These are phyloP conservation scores for Phylloporus arenicola DNA, from an alignment of 768 basidiomycete genomes.

Conservation along the genomic window DNA sequence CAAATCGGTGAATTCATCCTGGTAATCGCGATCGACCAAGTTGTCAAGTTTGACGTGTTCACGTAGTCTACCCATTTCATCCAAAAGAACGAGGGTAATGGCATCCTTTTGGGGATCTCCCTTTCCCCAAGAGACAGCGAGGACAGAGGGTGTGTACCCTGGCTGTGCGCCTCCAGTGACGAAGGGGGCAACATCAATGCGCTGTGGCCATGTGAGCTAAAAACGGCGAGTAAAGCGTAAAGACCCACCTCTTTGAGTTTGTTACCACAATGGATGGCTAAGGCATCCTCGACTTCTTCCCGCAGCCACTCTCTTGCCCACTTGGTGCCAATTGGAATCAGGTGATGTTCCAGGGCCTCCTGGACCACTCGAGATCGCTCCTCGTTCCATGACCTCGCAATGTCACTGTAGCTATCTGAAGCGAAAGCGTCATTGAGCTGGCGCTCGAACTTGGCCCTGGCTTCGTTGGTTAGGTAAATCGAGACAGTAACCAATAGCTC, in stretches of 20 bases:
- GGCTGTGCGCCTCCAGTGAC: conserved; percentile 52
- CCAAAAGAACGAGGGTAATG: conserved; percentile 78
- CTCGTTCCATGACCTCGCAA: conserved; percentile 87
- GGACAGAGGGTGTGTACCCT: conserved; percentile 71
- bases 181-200: conserved; percentile 79
- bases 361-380: conserved; percentile 74
- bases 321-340: conserved; percentile 80
- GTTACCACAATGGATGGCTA: conserved; percentile 63
- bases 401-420: conserved; percentile 79
- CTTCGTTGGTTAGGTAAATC: conserved; percentile 59
- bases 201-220: conserved; percentile 40
- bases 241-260: conserved; percentile 64
- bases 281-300: conserved; percentile 83
- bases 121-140: conserved; percentile 92
- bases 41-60: conserved; percentile 89
- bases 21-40: conserved; percentile 61
- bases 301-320: conserved; percentile 87
- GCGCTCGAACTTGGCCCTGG: conserved; percentile 64
- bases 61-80: conserved; percentile 85
- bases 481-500: conserved; percentile 78
- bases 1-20: conserved; percentile 77
- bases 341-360: conserved; percentile 70
- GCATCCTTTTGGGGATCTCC: conserved; percentile 92
- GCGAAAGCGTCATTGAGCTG: conserved; percentile 75
- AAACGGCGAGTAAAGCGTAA: neutral